Evolutionary conservation across 1,284 basidiomycete genomes (phyloP).

Genomic region (Trametes sp.): DNA sequence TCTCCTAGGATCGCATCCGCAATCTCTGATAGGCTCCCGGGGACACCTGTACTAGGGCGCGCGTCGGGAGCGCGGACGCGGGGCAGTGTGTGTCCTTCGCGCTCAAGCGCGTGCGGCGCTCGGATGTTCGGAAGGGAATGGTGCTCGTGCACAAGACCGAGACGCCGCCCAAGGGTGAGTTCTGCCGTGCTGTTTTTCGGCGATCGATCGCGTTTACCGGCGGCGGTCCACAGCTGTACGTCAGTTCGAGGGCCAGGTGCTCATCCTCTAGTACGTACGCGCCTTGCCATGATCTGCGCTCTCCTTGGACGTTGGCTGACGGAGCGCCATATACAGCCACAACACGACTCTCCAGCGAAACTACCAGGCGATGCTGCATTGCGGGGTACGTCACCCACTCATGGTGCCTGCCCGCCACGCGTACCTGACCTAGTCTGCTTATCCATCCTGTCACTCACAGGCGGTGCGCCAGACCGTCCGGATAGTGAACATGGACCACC

Average conservation of each 20-base stretch:
- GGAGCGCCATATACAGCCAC: conserved; percentile 61
- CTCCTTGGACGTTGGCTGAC: neutral
- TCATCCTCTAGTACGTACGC: conserved; percentile 77
- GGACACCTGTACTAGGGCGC: conserved; percentile 58
- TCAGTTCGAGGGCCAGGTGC: conserved; percentile 85
- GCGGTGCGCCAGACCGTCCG: conserved; percentile 90
- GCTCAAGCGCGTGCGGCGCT: conserved; percentile 87
- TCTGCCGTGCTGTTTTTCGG: neutral
- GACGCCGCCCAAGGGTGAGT: conserved; percentile 73
- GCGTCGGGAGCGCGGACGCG: conserved; percentile 87
- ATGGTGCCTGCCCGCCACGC: neutral
- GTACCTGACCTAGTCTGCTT: neutral
- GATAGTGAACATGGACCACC: conserved; percentile 89
- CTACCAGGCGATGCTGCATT: conserved; percentile 91
- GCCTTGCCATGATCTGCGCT: neutral
- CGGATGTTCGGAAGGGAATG: conserved; percentile 94
- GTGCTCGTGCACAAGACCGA: conserved; percentile 87
- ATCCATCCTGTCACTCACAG: conserved; percentile 43
- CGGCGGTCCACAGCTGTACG: conserved; percentile 61
- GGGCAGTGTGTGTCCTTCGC: conserved; percentile 96
- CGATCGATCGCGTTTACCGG: conserved; percentile 4
- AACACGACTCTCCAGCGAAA: conserved; percentile 91
- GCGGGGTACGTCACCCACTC: conserved; percentile 62
- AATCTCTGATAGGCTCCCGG: neutral
- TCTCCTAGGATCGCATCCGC: neutral